Evolutionary conservation across 768 basidiomycete genomes (phyloP), one percentile per base, ranked within the genome.

Genomic region (Suillus subalutaceus): DNA sequence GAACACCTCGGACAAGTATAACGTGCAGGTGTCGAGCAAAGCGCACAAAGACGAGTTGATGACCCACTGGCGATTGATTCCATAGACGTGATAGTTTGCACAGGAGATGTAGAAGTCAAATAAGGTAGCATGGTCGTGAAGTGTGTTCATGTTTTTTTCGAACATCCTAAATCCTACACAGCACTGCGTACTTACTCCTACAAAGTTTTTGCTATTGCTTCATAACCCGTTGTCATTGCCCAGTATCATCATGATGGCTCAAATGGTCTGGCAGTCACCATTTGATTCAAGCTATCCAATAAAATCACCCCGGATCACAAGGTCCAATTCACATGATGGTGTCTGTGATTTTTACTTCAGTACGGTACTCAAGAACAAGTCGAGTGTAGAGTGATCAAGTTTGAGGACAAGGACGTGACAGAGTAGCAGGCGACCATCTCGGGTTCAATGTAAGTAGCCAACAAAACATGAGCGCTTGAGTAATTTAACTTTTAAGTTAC

Each of bases 1-100:
- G 79, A 71, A 76, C 93, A 95, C 52, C 91, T 83, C 1, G 93
- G 93, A 75, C 93, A 95, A 65, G 88, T 92, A 80, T 95, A 95
- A 66, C 83, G 90, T 0, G 88, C 79, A 53, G 77, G 71, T 46
- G 79, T 72, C 56, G 74, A 78, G 75, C 91, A 92, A 44, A 85
- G 73, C 16, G 76, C 73, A 74, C 90, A 92, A 12, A 77, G 70
- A 44, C 70, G 71, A 62, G 68, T 43, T 43, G 30, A 60, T 20
- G 59, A 30, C 16, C 41, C 59, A 13, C 41, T 43, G 12, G 59
- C 41, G 12, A 32, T 43, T 60, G 59, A 43, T 41, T 60, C 59
- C 59, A 43, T 43, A 10, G 59, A 43, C 18, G 12, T 23, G 18
- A 60, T 30, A 10, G 30, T 55, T 26, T 43, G 40, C 20, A 26